phyloP scores from a whole-genome alignment of 345 rosid species.

The Citrus cavaleriei region DNA sequence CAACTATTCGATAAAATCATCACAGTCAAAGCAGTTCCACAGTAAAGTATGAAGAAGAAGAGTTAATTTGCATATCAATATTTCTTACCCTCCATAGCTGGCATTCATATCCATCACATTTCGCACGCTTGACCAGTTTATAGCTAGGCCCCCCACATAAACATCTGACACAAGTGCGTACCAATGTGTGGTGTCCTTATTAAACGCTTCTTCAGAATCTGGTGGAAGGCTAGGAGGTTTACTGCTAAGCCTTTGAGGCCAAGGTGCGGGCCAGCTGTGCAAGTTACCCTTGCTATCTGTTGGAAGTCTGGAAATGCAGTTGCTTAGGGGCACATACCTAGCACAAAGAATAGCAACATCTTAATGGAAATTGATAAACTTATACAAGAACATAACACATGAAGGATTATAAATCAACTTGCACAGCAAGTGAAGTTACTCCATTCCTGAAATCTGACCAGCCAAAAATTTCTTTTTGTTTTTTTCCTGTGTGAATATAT shows the following conservation, averaged over 20 bases:
- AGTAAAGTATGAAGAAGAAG: not conserved
- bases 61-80: not conserved
- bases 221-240: conserved; percentile 48
- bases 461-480: not conserved
- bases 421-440: not conserved
- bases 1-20: not conserved
- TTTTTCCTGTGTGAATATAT: not conserved
- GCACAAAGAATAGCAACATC: not conserved
- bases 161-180: conserved; percentile 57
- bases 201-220: conserved; percentile 33
- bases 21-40: not conserved
- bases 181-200: conserved; percentile 75
- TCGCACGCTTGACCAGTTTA: conserved; percentile 66
- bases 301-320: conserved; percentile 69
- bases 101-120: conserved; percentile 98
- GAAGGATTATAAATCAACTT: not conserved
- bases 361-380: not conserved
- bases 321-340: conserved; percentile 70
- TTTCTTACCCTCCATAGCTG: conserved; percentile 82
- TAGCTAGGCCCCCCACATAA: conserved; percentile 48
- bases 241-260: conserved; percentile 74
- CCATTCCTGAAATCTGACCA: not conserved
- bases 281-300: conserved; percentile 34
- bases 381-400: not conserved
- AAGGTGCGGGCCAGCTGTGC: conserved; percentile 60